phyloP scores from a whole-genome alignment of 73 alveolate species.

The Symbiodinium natans region DNA sequence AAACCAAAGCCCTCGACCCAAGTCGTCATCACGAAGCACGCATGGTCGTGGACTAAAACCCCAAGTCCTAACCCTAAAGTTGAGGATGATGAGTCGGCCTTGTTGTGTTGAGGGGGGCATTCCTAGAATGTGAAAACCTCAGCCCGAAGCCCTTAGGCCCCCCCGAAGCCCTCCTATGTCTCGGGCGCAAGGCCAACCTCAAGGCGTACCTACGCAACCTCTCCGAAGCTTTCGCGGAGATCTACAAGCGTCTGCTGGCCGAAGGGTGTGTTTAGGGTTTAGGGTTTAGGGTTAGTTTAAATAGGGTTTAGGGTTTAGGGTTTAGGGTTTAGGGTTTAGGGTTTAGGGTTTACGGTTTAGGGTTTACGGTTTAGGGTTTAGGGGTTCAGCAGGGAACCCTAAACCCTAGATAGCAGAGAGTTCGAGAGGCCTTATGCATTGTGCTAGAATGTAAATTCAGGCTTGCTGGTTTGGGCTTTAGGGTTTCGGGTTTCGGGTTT shows the following conservation, averaged over 20 bases:
- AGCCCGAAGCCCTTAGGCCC: neutral
- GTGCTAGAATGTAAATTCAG: no score
- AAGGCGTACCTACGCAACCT: constrained; percentile 41
- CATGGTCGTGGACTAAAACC: no score
- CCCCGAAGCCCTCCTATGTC: neutral
- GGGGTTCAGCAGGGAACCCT: no score
- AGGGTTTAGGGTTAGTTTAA: no score
- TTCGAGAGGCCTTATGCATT: no score
- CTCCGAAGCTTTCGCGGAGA: constrained; percentile 68
- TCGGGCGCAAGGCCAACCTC: neutral
- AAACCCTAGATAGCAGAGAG: no score
- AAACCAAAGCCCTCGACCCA: neutral
- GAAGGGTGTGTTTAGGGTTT: no score
- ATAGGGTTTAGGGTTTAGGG: neutral
- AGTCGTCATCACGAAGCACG: no score
- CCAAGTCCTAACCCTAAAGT: neutral
- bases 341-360: neutral
- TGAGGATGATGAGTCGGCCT: no score
- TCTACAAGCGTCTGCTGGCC: constrained; percentile 64
- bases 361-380: neutral
- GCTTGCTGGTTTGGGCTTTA: no score
- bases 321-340: neutral
- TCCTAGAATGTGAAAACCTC: neutral
- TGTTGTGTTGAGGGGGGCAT: no score
- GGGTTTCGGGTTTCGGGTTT: neutral